phyloP scores from a whole-genome alignment of 805 yeast species.

The Saturnispora dispora region DNA sequence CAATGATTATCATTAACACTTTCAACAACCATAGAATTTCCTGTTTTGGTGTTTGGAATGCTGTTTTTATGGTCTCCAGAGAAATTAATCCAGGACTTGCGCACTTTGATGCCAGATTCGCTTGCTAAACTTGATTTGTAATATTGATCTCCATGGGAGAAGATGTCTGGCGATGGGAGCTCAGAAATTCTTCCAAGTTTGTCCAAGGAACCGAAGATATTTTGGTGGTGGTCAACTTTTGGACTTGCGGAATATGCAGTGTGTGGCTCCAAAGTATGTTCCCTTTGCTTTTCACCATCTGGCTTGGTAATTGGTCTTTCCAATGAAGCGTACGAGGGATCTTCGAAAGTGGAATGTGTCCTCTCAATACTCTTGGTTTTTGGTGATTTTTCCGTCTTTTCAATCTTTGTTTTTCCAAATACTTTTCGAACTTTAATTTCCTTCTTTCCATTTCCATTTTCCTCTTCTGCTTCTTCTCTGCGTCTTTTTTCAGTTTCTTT shows the following conservation, averaged over 20 bases:
- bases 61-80: not conserved
- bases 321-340: not conserved
- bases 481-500: not conserved
- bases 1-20: too few relatives aligned
- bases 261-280: not conserved
- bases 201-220: not conserved
- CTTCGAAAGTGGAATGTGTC: not conserved
- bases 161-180: not conserved
- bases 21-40: not conserved
- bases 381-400: not conserved
- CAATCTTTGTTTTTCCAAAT: not conserved
- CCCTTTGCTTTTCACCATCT: not conserved
- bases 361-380: not conserved
- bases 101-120: not conserved
- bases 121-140: not conserved
- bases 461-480: not conserved
- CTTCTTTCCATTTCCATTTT: not conserved
- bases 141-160: not conserved
- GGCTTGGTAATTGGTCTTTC: not conserved
- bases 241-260: not conserved
- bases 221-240: not conserved
- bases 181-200: conserved; percentile 3
- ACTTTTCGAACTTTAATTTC: not conserved
- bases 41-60: not conserved
- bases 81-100: not conserved